phyloP scores from a whole-genome alignment of 164 flowering plant species.

The Piper longum region DNA sequence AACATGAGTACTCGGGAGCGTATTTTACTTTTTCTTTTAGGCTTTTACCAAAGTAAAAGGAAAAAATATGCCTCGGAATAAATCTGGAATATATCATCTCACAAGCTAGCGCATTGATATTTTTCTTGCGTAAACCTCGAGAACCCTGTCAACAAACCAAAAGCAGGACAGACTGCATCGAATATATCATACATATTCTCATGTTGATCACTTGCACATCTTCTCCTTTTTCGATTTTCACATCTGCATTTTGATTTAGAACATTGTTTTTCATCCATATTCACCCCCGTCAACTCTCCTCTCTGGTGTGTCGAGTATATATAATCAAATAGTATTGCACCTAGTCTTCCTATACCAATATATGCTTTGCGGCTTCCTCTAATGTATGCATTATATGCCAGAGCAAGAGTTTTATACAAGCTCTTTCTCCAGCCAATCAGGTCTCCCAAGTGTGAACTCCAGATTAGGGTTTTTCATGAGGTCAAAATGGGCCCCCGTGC shows the following conservation, averaged over 20 bases:
- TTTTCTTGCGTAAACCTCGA: background rate
- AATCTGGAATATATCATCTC: background rate
- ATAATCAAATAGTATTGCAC: background rate
- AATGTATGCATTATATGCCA: background rate
- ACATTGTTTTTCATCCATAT: background rate
- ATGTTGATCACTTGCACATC: background rate
- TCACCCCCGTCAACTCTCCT: background rate
- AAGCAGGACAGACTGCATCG: background rate
- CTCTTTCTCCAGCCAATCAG: conserved; percentile 40
- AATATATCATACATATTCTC: background rate
- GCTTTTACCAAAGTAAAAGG: too few species aligned
- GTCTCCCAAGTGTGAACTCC: conserved; percentile 76
- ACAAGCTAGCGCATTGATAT: background rate
- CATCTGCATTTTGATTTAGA: background rate
- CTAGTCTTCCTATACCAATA: background rate
- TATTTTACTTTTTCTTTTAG: too few species aligned
- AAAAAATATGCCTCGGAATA: background rate
- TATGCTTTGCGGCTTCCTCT: conserved; percentile 2
- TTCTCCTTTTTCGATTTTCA: background rate
- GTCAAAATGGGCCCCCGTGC: conserved; percentile 15
- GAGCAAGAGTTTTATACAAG: conserved; percentile 11
- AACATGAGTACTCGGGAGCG: too few species aligned
- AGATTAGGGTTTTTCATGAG: conserved; percentile 36
- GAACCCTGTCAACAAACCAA: background rate
- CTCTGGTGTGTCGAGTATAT: conserved; percentile 1